Percentiles rank a stretch among this genome's conserved stretches.
phyloP scores from a whole-genome alignment of 345 rosid genomes.

The Citrus reticulata region DNA sequence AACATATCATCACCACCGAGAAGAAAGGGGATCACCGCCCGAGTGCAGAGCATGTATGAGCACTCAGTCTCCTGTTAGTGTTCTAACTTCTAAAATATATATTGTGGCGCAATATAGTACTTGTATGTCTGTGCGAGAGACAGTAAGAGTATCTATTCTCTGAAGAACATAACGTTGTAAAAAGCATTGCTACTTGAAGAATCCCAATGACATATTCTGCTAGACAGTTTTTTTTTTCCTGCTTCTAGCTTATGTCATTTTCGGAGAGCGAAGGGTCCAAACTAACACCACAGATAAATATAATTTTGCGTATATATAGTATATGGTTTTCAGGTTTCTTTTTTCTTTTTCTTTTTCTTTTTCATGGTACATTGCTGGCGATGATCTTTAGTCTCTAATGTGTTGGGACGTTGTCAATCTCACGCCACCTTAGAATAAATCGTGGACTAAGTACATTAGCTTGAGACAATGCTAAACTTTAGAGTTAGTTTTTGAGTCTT shows the following conservation, averaged over 20 bases:
- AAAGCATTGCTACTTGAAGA: constrained; percentile 5
- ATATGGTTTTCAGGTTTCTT: too few species aligned
- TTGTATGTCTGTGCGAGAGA: background rate
- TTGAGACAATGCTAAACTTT: too few species aligned
- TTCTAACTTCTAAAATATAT: background rate
- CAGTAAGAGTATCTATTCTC: background rate
- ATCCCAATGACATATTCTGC: constrained; percentile 14
- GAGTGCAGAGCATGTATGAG: constrained; percentile 21
- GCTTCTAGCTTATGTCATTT: background rate
- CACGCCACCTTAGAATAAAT: too few species aligned
- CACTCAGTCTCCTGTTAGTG: constrained; percentile 14
- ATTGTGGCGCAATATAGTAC: background rate
- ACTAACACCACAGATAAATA: too few species aligned
- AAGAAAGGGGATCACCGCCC: constrained; percentile 15
- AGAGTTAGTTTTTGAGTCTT: too few species aligned
- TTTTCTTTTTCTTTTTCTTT: too few species aligned
- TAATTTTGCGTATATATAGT: too few species aligned
- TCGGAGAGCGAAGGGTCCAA: background rate
- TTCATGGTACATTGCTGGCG: too few species aligned
- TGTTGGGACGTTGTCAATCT: too few species aligned
- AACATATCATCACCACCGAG: constrained; percentile 19
- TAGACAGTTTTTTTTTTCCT: background rate
- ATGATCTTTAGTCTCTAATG: too few species aligned
- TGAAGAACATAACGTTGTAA: background rate
- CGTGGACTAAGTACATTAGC: too few species aligned